Percentiles rank a stretch among this genome's conserved stretches.
These are phyloP conservation scores for Mycena capillaripes DNA, from an alignment of 768 basidiomycete genomes.

Conservation along the genomic window DNA sequence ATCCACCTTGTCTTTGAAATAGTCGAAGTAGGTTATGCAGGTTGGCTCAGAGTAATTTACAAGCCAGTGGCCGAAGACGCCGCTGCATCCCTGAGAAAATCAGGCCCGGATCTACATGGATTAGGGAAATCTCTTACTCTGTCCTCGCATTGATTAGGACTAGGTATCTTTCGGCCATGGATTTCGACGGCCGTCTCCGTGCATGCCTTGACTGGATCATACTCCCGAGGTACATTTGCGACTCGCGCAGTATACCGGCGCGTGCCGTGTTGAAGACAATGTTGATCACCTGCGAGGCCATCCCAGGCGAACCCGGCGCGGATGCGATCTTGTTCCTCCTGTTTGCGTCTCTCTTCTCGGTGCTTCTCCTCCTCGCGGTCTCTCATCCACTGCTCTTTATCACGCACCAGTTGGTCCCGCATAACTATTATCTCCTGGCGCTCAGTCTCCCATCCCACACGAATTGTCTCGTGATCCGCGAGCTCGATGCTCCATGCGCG, in stretches of 20 bases:
- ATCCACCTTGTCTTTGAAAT: conserved; percentile 47
- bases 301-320: conserved; percentile 37
- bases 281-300: conserved; percentile 29
- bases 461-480: conserved; percentile 5
- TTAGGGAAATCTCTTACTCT: not conserved
- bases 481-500: too few relatives aligned
- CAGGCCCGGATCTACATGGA: not conserved
- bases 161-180: conserved; percentile 10
- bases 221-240: conserved; percentile 43
- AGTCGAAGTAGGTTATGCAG: conserved; percentile 42
- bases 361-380: conserved; percentile 17
- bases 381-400: conserved; percentile 9
- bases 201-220: conserved; percentile 27
- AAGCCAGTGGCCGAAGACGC: conserved; percentile 43
- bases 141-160: conserved; percentile 21
- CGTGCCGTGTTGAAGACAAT: conserved; percentile 45
- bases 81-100: conserved; percentile 18
- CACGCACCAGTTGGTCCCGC: conserved; percentile 18
- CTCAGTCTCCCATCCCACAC: conserved; percentile 10
- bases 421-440: conserved; percentile 4
- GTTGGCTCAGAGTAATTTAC: conserved; percentile 44
- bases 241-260: conserved; percentile 47
- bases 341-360: conserved; percentile 35
- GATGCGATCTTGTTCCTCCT: conserved; percentile 38
- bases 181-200: conserved; percentile 38